A percentile compares a stretch with the other conserved stretches of the same genome.
These are phyloP conservation scores for Eucalyptus microcorys DNA, from an alignment of 345 rosid genomes.

Conservation along the genomic window DNA sequence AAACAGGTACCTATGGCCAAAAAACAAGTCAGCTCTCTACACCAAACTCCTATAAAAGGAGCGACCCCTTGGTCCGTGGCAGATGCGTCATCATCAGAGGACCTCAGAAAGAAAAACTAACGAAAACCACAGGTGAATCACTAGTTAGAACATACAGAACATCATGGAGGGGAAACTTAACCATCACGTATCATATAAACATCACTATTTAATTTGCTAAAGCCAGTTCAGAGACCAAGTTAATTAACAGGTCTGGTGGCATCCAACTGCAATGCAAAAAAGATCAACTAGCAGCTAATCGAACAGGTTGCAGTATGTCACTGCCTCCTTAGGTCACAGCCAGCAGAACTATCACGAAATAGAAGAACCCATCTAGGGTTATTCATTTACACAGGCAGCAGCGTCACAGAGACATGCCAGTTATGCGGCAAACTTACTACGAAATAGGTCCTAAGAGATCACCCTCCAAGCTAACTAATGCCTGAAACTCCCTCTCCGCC, in stretches of 20 bases:
- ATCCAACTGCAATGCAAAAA: background rate
- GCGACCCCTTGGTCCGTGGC: background rate
- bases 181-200: background rate
- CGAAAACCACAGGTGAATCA: background rate
- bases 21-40: background rate
- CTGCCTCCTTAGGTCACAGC: background rate
- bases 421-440: background rate
- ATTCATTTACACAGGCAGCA: background rate
- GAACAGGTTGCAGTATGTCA: background rate
- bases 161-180: background rate
- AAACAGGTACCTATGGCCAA: background rate
- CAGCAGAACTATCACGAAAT: background rate
- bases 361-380: background rate
- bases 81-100: background rate
- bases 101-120: background rate
- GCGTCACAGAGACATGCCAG: background rate
- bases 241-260: background rate
- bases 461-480: slow-evolving; percentile 67
- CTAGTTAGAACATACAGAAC: background rate
- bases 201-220: background rate
- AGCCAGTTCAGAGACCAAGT: background rate
- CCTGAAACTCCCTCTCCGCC: slow-evolving; percentile 79
- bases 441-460: slow-evolving; percentile 63
- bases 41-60: background rate
- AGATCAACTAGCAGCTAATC: background rate